phyloP scores from a whole-genome alignment of 176 grass and related monocot genomes.

The Oryza glumipatula region DNA sequence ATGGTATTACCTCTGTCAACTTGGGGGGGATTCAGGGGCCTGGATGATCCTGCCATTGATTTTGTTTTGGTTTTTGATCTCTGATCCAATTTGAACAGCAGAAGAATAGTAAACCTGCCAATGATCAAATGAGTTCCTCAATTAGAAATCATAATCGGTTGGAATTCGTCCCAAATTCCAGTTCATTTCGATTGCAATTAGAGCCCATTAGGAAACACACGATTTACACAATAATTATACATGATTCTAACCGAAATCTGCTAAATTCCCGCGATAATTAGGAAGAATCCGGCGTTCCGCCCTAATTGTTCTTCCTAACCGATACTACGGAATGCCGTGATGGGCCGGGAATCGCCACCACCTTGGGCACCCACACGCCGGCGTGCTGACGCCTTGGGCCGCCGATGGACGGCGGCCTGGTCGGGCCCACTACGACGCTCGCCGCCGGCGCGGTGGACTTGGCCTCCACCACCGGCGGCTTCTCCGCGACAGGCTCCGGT shows the following conservation, averaged over 20 bases:
- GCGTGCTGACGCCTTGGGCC: background rate
- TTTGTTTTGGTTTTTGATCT: slow-evolving; percentile 9
- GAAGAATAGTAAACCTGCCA: too few relatives aligned
- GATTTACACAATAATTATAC: background rate
- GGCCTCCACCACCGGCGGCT: background rate
- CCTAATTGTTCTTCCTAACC: background rate
- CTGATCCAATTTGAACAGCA: background rate
- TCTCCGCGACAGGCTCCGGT: background rate
- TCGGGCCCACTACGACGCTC: background rate
- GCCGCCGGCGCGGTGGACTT: background rate
- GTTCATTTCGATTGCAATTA: background rate
- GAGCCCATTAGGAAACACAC: background rate
- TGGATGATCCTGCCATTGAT: background rate
- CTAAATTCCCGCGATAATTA: background rate
- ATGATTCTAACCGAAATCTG: background rate
- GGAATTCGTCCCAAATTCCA: background rate
- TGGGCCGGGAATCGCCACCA: background rate
- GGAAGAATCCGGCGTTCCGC: background rate
- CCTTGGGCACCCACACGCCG: slow-evolving; percentile 45
- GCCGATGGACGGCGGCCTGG: background rate
- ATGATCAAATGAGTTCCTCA: background rate
- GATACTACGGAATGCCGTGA: background rate
- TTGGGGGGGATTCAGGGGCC: background rate
- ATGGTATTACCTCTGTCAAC: slow-evolving; percentile 17
- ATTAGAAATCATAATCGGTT: background rate